Evolutionary conservation across 2,329 filamentous ascomycete species (phyloP).

Genomic region (Fusarium sp.): DNA sequence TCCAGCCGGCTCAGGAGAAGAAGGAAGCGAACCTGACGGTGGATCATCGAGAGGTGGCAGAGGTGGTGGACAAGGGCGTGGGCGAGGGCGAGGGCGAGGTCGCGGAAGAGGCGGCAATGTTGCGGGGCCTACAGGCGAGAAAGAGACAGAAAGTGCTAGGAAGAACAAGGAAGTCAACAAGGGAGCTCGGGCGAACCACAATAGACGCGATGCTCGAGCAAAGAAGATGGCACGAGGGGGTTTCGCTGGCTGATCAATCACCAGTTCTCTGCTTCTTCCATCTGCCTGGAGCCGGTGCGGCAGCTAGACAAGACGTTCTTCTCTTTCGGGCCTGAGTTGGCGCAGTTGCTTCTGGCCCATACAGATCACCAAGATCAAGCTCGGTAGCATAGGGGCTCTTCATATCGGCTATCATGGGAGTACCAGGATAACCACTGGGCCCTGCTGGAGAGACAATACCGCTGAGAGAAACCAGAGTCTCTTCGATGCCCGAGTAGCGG

Average conservation of each 20-base stretch:
- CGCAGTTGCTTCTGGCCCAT: slow-evolving; percentile 5
- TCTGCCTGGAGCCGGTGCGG: slow-evolving; percentile 2
- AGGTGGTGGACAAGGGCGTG: too few relatives aligned
- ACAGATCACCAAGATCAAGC: slow-evolving; percentile 48
- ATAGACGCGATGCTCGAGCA: slow-evolving; percentile 75
- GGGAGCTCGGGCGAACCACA: slow-evolving; percentile 83
- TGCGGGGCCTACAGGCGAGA: slow-evolving; percentile 71
- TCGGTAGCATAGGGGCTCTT: slow-evolving; percentile 51
- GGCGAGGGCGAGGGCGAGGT: slow-evolving; percentile 60
- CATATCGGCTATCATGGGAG: slow-evolving; percentile 46
- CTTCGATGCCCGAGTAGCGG: slow-evolving; percentile 47
- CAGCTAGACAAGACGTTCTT: neutral
- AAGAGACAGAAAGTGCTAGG: slow-evolving; percentile 74
- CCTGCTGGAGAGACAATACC: slow-evolving; percentile 36
- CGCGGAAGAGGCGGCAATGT: slow-evolving; percentile 66
- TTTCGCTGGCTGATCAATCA: slow-evolving; percentile 45
- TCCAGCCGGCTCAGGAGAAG: too few relatives aligned
- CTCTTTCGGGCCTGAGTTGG: slow-evolving; percentile 33
- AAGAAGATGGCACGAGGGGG: slow-evolving; percentile 69
- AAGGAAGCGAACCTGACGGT: too few relatives aligned
- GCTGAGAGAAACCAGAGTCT: slow-evolving; percentile 46
- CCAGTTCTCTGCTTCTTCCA: slow-evolving; percentile 32
- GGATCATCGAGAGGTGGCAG: too few relatives aligned
- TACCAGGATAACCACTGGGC: slow-evolving; percentile 30
- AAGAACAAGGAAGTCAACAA: slow-evolving; percentile 85